These are phyloP conservation scores for Sphenostylis stenocarpa DNA, from an alignment of 306 rosid species.

Conservation along the genomic window DNA sequence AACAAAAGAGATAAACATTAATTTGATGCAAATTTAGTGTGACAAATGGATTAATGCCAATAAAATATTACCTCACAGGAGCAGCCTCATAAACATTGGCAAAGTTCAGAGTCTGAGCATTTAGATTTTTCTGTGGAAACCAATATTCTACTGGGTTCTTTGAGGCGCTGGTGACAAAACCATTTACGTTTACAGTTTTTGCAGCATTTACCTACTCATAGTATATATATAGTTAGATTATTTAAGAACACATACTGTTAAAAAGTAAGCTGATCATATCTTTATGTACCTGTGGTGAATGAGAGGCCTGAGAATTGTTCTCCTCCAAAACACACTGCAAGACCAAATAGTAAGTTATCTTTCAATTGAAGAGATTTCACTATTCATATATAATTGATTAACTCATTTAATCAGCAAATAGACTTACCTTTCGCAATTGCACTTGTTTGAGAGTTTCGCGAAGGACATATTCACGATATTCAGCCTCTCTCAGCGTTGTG, in stretches of 20 bases:
- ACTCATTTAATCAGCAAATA: not conserved
- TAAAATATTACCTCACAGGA: constrained; percentile 39
- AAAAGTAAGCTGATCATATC: not conserved
- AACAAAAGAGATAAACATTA: not conserved
- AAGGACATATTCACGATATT: constrained; percentile 50
- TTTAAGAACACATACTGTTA: not conserved
- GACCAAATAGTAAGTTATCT: not conserved
- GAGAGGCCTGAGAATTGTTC: constrained; percentile 30
- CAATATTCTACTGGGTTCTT: constrained; percentile 42
- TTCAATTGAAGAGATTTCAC: not conserved
- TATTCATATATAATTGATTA: not conserved
- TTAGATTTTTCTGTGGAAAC: constrained; percentile 46
- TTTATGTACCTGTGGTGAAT: constrained; percentile 40
- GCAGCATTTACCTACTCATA: constrained; percentile 37
- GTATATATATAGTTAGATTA: not conserved
- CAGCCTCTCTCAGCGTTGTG: constrained; percentile 48
- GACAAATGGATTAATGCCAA: not conserved
- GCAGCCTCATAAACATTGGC: constrained; percentile 42
- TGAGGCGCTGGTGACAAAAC: constrained; percentile 30
- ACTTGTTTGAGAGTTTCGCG: constrained; percentile 52
- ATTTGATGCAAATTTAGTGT: not conserved
- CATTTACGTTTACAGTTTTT: constrained; percentile 30
- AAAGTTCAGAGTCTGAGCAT: constrained; percentile 43
- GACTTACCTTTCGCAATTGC: constrained; percentile 44
- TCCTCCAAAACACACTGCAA: constrained; percentile 45